Base-by-base conservation (phyloP, 129 eudicot genomes). In the Heracleum sosnowskyi region DNA sequence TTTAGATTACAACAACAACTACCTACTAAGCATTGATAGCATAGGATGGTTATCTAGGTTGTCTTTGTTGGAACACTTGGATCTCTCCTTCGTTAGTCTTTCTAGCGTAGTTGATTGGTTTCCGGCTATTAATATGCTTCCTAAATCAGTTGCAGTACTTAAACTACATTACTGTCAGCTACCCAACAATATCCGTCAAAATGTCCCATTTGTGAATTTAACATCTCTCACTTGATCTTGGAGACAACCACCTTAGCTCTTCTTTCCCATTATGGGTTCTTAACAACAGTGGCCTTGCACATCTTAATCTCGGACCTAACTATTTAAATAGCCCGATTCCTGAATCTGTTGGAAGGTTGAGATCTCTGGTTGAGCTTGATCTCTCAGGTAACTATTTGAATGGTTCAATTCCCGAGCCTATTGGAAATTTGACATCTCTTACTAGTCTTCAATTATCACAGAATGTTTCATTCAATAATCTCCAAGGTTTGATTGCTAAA, bases 401-500 rank as follows among this genome's bases (percentile, higher is more conserved):
- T 18, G 77, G 76, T 33, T 74, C 24, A 69, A 3, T 79, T 26
- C 40, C 79, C 1, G n/a, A 42, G 45, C 7, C 70, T 6, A 40
- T n/a, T 5, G 49, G 31, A 9, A 82, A 82, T 68, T 49, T 82
- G n/a, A 76, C 76, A 6, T 69, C 81, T 76, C 80, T 82, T 2
- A 26, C 11, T 40, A 31, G 26, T 18, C 77, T 82, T 40, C n/a
- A n/a, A n/a, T n/a, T n/a, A n/a, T n/a, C n/a, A n/a, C n/a, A n/a
- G 77, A 76, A 37, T 37, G 5, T 37, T 37, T 37, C 40, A 37
- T 37, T 3, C 5, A 2, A 37, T 37, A 37, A 37, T 37, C 5
- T 37, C 40, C 40, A 37, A 37, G 6, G 40, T 37, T 37, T 37
- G 40, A 37, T 37, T n/a, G n/a, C n/a, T n/a, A n/a, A n/a, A n/a